Conservation (phyloP, 768 basidiomycete genomes). For the Mycena amicta region DNA sequence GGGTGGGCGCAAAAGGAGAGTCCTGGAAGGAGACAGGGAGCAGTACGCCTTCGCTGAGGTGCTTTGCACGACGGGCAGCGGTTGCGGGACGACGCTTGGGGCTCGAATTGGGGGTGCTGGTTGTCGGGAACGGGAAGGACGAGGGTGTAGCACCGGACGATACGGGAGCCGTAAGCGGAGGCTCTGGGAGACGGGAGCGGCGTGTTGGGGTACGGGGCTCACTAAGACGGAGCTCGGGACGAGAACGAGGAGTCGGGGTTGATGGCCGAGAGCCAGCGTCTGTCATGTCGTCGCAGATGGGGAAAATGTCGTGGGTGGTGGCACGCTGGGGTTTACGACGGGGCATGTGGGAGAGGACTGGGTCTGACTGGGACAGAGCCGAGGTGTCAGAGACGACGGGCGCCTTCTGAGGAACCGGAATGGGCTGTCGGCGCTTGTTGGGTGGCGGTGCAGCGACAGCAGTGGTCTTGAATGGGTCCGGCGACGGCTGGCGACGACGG, state of each 20-base stretch:
- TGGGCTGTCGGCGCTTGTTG: slow-evolving; percentile 24
- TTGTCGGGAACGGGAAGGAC: slow-evolving; percentile 42
- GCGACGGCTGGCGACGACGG: slow-evolving; percentile 52
- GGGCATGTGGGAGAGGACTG: slow-evolving; percentile 41
- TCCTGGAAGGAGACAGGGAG: slow-evolving; percentile 79
- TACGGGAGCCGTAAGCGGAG: slow-evolving; percentile 57
- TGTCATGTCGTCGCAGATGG: slow-evolving; percentile 73
- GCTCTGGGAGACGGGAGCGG: slow-evolving; percentile 34
- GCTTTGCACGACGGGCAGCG: slow-evolving; percentile 36
- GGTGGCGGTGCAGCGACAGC: slow-evolving; percentile 57
- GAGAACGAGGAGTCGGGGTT: slow-evolving; percentile 49
- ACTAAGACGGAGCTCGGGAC: slow-evolving; percentile 22
- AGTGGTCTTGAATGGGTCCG: slow-evolving; percentile 25
- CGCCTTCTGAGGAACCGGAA: slow-evolving; percentile 9
- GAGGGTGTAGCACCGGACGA: slow-evolving; percentile 28
- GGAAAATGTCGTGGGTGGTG: slow-evolving; percentile 46
- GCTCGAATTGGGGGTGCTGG: slow-evolving; percentile 16
- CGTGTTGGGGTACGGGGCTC: slow-evolving; percentile 19
- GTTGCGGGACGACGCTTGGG: slow-evolving; percentile 34
- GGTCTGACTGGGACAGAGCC: slow-evolving; percentile 55
- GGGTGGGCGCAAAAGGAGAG: slow-evolving; percentile 41
- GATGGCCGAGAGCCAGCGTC: slow-evolving; percentile 41
- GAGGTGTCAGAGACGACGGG: slow-evolving; percentile 18
- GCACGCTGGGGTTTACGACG: slow-evolving; percentile 35
- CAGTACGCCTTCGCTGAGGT: slow-evolving; percentile 62